A percentile compares a stretch with the other conserved stretches of the same genome.
These are phyloP conservation scores for Ganoderma resinaceum DNA, from an alignment of 1,284 basidiomycete genomes.

Conservation along the genomic window DNA sequence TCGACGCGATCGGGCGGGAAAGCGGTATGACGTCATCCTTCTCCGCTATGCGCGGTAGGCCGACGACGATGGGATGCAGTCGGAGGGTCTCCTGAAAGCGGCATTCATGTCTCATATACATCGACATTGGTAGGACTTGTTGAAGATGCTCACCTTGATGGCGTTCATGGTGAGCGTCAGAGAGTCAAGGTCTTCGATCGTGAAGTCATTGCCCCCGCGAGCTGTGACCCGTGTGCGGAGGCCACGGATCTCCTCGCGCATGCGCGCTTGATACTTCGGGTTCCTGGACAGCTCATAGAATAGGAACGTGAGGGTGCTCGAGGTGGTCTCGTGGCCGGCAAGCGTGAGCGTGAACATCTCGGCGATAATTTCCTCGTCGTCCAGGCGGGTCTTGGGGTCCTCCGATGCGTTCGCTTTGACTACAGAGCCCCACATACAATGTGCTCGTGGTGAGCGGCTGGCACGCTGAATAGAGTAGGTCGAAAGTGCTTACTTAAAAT, in stretches of 20 bases:
- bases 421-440: slow-evolving; percentile 28
- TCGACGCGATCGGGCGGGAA: slow-evolving; percentile 41
- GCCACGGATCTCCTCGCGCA: slow-evolving; percentile 38
- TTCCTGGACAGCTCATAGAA: slow-evolving; percentile 40
- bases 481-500: slow-evolving; percentile 42
- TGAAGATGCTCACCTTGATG: slow-evolving; percentile 22
- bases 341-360: slow-evolving; percentile 54
- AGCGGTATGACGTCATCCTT: slow-evolving; percentile 49
- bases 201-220: slow-evolving; percentile 37
- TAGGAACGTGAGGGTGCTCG: slow-evolving; percentile 35
- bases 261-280: slow-evolving; percentile 37
- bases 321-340: slow-evolving; percentile 38
- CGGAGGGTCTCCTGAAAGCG: slow-evolving; percentile 46
- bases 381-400: slow-evolving; percentile 50
- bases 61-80: slow-evolving; percentile 43
- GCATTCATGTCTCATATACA: no score
- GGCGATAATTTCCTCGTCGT: slow-evolving; percentile 52
- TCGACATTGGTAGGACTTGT: not conserved
- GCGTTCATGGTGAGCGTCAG: slow-evolving; percentile 33
- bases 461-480: not conserved
- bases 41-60: slow-evolving; percentile 40
- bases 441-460: not conserved
- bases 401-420: slow-evolving; percentile 61
- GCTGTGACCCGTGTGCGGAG: slow-evolving; percentile 29
- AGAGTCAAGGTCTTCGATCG: slow-evolving; percentile 39